Evolutionary conservation across 169 alveolate species (phyloP).

Genomic region (Miamiensis avidus): DNA sequence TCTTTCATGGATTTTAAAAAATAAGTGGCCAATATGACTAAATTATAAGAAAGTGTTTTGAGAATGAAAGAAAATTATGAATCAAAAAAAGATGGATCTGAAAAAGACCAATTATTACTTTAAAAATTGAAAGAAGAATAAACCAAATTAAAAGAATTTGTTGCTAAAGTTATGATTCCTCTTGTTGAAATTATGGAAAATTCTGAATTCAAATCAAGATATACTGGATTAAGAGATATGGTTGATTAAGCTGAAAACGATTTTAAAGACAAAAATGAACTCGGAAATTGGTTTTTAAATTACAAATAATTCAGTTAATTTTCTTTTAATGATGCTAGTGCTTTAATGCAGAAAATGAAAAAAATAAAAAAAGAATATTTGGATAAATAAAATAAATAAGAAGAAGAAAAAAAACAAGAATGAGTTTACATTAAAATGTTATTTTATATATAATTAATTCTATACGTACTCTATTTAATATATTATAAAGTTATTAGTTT

Average conservation of each 20-base stretch:
- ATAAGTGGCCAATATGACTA: neutral
- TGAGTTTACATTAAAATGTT: too few relatives aligned
- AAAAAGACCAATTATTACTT: too few relatives aligned
- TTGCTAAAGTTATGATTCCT: neutral
- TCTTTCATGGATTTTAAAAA: neutral
- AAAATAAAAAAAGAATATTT: neutral
- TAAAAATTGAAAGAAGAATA: neutral
- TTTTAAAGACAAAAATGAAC: neutral
- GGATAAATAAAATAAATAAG: neutral
- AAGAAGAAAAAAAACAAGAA: too few relatives aligned
- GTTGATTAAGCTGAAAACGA: neutral
- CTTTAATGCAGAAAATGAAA: neutral
- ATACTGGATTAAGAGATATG: neutral
- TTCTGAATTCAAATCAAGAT: neutral
- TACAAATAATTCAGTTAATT: neutral
- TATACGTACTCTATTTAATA: too few relatives aligned
- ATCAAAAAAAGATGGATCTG: neutral
- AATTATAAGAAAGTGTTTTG: neutral
- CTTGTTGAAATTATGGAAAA: neutral
- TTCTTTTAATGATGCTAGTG: neutral
- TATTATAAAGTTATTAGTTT: too few relatives aligned
- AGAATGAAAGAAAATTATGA: neutral
- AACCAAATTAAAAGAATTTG: too few relatives aligned
- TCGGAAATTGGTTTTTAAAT: neutral
- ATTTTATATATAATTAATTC: too few relatives aligned